A percentile compares a stretch with the other conserved stretches of the same genome.
Conservation (phyloP, 352 stramenopile genomes). For the Phytophthora uliginosa region DNA sequence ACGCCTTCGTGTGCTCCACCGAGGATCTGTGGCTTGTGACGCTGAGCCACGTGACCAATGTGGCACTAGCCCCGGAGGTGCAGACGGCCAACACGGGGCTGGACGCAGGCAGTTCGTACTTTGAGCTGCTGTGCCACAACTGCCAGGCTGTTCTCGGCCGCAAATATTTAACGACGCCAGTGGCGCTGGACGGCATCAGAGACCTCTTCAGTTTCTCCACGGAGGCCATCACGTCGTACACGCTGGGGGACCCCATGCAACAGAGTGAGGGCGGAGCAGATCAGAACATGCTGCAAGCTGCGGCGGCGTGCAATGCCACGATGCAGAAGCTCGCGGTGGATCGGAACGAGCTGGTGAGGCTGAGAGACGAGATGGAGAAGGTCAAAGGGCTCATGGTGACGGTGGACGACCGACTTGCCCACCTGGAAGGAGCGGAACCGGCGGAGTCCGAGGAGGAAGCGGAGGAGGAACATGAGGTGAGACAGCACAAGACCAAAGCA, state of each 20-base stretch:
- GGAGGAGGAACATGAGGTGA: conserved; percentile 15
- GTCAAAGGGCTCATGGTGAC: conserved; percentile 82
- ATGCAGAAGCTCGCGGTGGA: conserved; percentile 60
- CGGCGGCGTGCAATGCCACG: conserved; percentile 38
- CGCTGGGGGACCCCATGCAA: conserved; percentile 75
- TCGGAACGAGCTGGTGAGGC: conserved; percentile 54
- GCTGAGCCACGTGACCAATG: conserved; percentile 78
- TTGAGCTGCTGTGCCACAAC: conserved; percentile 82
- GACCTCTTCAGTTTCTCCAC: conserved; percentile 82
- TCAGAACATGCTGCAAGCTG: conserved; percentile 35
- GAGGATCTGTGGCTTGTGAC: conserved; percentile 79
- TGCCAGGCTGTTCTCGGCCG: conserved; percentile 84
- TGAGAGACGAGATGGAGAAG: conserved; percentile 81
- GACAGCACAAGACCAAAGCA: conserved; percentile 7
- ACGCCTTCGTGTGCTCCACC: conserved; percentile 84
- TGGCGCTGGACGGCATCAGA: conserved; percentile 68
- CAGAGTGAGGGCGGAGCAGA: conserved; percentile 10
- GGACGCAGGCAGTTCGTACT: conserved; percentile 78
- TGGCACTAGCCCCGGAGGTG: conserved; percentile 51
- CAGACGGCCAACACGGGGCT: conserved; percentile 61
- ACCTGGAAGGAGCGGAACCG: conserved; percentile 60
- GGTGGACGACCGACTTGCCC: conserved; percentile 74
- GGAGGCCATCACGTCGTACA: conserved; percentile 80
- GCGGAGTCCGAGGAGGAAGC: conserved; percentile 52
- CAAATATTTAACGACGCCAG: conserved; percentile 80